phyloP scores from a whole-genome alignment of 1,284 basidiomycete species.

The Ceratobasidium sp. region DNA sequence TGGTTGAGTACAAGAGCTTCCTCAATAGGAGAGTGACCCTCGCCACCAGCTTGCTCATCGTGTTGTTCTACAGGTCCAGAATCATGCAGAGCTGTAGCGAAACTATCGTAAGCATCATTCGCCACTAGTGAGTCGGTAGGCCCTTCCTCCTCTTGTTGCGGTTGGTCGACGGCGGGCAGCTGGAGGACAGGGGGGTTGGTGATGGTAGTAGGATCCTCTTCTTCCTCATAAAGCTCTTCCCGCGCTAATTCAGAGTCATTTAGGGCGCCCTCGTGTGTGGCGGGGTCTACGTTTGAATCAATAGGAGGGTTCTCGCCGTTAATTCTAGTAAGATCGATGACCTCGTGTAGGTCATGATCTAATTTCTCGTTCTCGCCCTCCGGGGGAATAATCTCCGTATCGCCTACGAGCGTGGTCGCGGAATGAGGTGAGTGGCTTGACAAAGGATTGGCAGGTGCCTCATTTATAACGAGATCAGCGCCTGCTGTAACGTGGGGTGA shows the following conservation, averaged over 20 bases:
- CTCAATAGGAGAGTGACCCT: constrained; percentile 20
- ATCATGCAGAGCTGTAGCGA: background rate
- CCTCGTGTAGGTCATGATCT: constrained; percentile 14
- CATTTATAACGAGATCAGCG: constrained; percentile 30
- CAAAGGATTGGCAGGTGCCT: constrained; percentile 10
- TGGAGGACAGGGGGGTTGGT: background rate
- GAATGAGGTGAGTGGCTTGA: constrained; percentile 31
- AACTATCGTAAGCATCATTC: background rate
- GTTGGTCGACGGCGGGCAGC: background rate
- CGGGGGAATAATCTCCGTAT: background rate
- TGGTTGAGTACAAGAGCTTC: constrained; percentile 34
- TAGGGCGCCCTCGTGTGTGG: constrained; percentile 5
- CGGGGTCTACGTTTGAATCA: background rate
- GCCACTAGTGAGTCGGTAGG: background rate
- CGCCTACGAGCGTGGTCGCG: constrained; percentile 29
- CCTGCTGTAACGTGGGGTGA: constrained; percentile 20
- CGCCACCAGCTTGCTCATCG: background rate
- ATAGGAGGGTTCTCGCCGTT: constrained; percentile 9
- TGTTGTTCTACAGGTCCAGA: constrained; percentile 1
- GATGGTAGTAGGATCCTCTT: background rate
- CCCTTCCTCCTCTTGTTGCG: background rate
- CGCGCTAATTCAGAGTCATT: background rate
- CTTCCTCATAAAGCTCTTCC: constrained; percentile 1
- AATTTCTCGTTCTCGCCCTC: background rate
- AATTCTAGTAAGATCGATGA: constrained; percentile 21